Base-by-base conservation (phyloP, 2,329 filamentous ascomycete genomes). In the Pleomassaria siparia region DNA sequence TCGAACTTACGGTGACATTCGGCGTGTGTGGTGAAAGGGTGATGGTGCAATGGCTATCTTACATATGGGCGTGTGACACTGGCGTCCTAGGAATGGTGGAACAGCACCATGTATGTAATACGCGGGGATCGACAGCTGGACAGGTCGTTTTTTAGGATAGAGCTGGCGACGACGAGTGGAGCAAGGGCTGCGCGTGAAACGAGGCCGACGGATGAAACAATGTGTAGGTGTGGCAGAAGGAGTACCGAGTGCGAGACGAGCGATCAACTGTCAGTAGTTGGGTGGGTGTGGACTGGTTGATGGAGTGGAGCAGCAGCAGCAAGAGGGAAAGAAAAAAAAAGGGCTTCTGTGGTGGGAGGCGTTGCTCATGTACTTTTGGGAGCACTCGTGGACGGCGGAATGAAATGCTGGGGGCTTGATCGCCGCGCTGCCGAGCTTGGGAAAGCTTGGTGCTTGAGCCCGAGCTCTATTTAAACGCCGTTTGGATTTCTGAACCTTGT, bases 391-490 rank as follows among this genome's bases (percentile, higher is more conserved):
- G 35, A 30, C 8, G 6, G 35, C 35, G 35, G 35, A 37, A 42
- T 20, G 35, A 20, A 37, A 42, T 58, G 57, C 57, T 61, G 55
- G 60, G 28, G 44, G 57, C 47, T 47, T 64, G 67, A 69, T 69
- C 64, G 62, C 53, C 63, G n/a, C n/a, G n/a, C n/a, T n/a, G n/a
- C n/a, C n/a, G n/a, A n/a, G n/a, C n/a, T n/a, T n/a, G n/a, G n/a
- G n/a, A n/a, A n/a, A n/a, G n/a, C n/a, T n/a, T n/a, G n/a, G n/a
- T n/a, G n/a, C n/a, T n/a, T n/a, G n/a, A n/a, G n/a, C n/a, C n/a
- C 64, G 68, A 70, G 66, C 65, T 70, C 69, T 70, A 58, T 62
- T 63, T 60, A 61, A 62, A 65, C 59, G 62, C 62, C 60, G 62
- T 60, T 66, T n/a, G n/a, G n/a, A n/a, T n/a, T n/a, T n/a, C n/a